A percentile compares a stretch with the other conserved stretches of the same genome.
Evolutionary conservation across 306 rosid genomes (phyloP).

Genomic region (Elaeagnus macrophylla): DNA sequence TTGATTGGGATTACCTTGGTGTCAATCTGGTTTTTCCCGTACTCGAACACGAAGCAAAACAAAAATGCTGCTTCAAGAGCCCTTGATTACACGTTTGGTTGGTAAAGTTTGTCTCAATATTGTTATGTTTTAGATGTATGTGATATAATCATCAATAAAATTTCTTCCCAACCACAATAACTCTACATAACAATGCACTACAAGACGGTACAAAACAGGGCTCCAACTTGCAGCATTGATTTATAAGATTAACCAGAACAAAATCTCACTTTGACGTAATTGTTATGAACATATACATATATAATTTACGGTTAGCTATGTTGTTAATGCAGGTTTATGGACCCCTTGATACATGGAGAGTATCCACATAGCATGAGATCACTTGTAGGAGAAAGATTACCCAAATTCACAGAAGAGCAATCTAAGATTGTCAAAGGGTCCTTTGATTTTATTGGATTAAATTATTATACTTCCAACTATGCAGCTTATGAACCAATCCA

Average conservation of each 20-base stretch:
- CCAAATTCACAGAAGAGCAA: conserved; percentile 38
- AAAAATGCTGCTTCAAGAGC: conserved; percentile 14
- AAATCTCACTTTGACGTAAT: too few species aligned
- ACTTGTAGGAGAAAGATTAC: conserved; percentile 37
- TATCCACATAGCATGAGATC: conserved; percentile 44
- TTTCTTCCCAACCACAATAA: too few species aligned
- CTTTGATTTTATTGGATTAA: conserved; percentile 53
- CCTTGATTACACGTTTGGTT: conserved; percentile 25
- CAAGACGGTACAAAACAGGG: too few species aligned
- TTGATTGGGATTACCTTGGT: conserved; percentile 19
- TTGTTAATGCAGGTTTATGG: conserved; percentile 33
- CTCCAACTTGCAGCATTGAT: too few species aligned
- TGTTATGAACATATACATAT: too few species aligned
- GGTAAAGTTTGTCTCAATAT: conserved; percentile 4
- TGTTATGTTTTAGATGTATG: too few species aligned
- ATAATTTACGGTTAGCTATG: background rate
- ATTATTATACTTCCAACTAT: conserved; percentile 48
- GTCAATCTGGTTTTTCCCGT: conserved; percentile 17
- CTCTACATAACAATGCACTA: too few species aligned
- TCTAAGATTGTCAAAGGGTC: conserved; percentile 38
- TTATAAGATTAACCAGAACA: too few species aligned
- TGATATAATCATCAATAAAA: too few species aligned
- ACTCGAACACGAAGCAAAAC: background rate
- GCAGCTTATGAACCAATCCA: conserved; percentile 15
- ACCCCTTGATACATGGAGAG: conserved; percentile 43